Percentiles rank a stretch among this genome's conserved stretches.
Conservation (phyloP, 1,284 basidiomycete species). For the Bondarzewia mesenterica region DNA sequence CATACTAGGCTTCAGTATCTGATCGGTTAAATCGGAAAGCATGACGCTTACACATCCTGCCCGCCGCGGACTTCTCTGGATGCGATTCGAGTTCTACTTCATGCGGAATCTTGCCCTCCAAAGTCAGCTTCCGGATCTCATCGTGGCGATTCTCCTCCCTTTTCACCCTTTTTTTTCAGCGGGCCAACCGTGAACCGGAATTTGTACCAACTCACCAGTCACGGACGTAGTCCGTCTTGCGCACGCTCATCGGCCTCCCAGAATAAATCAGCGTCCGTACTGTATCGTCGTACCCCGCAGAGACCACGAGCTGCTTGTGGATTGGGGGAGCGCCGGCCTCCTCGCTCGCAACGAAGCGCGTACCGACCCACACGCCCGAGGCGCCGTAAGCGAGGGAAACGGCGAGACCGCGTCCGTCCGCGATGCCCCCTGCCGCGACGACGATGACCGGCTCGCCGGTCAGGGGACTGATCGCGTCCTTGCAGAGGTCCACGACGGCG, state of each 20-base stretch:
- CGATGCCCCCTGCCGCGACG: conserved; percentile 79
- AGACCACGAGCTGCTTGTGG: conserved; percentile 68
- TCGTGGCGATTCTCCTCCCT: conserved; percentile 54
- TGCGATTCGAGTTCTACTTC: conserved; percentile 62
- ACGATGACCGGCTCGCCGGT: conserved; percentile 74
- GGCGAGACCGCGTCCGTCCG: conserved; percentile 77
- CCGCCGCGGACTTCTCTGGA: conserved; percentile 60
- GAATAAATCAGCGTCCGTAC: conserved; percentile 71
- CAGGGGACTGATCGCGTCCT: conserved; percentile 53
- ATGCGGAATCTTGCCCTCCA: conserved; percentile 69
- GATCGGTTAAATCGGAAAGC: neutral
- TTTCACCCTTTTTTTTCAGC: neutral
- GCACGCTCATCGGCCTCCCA: conserved; percentile 78
- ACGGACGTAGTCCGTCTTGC: conserved; percentile 68
- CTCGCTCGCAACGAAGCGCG: conserved; percentile 79
- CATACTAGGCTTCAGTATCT: neutral
- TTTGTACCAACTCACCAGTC: conserved; percentile 41
- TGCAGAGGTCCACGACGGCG: conserved; percentile 72
- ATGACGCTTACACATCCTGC: conserved; percentile 44
- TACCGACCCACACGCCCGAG: conserved; percentile 84
- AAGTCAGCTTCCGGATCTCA: conserved; percentile 54
- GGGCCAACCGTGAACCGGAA: neutral
- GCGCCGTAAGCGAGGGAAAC: conserved; percentile 76
- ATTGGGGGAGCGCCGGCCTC: conserved; percentile 77
- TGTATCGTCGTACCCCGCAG: conserved; percentile 66